These are phyloP conservation scores for Chaetomiaceae sp. DNA, from an alignment of 2,329 filamentous ascomycete genomes.

Conservation along the genomic window DNA sequence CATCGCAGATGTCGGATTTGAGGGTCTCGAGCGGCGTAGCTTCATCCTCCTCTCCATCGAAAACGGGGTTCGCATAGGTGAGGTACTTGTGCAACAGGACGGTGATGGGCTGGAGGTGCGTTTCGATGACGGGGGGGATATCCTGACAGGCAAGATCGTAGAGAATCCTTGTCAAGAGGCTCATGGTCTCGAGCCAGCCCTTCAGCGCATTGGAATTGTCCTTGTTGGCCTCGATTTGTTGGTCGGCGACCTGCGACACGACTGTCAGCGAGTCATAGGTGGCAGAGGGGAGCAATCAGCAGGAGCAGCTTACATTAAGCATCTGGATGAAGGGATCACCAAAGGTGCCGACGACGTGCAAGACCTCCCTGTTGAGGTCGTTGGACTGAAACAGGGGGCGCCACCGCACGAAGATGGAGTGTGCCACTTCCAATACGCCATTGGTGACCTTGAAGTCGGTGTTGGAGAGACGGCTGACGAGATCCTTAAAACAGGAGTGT, in stretches of 20 bases:
- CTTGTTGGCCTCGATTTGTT: conserved; percentile 66
- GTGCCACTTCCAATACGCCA: conserved; percentile 91
- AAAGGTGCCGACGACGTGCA: conserved; percentile 86
- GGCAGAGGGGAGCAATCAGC: neutral
- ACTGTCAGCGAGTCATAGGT: conserved; percentile 17
- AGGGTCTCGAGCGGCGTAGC: conserved; percentile 77
- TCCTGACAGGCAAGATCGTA: conserved; percentile 98
- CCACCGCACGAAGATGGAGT: conserved; percentile 97
- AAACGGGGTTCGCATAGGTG: conserved; percentile 74
- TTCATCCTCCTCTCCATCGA: conserved; percentile 88
- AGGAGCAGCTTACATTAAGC: conserved; percentile 52
- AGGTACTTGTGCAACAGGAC: conserved; percentile 87
- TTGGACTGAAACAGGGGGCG: conserved; percentile 89
- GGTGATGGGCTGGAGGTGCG: conserved; percentile 72
- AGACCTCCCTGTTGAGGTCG: conserved; percentile 89
- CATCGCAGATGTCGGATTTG: conserved; percentile 90
- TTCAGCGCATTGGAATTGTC: conserved; percentile 68
- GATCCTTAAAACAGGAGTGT: conserved; percentile 49
- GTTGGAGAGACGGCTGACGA: conserved; percentile 78
- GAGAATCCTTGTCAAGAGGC: conserved; percentile 83
- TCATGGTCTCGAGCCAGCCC: conserved; percentile 76
- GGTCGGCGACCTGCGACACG: conserved; percentile 54
- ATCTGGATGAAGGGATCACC: conserved; percentile 75
- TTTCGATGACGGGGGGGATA: conserved; percentile 88
- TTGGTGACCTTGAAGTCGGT: conserved; percentile 81